These are phyloP conservation scores for Apiotrichum domesticum DNA, from an alignment of 1,284 basidiomycete genomes.

Conservation along the genomic window DNA sequence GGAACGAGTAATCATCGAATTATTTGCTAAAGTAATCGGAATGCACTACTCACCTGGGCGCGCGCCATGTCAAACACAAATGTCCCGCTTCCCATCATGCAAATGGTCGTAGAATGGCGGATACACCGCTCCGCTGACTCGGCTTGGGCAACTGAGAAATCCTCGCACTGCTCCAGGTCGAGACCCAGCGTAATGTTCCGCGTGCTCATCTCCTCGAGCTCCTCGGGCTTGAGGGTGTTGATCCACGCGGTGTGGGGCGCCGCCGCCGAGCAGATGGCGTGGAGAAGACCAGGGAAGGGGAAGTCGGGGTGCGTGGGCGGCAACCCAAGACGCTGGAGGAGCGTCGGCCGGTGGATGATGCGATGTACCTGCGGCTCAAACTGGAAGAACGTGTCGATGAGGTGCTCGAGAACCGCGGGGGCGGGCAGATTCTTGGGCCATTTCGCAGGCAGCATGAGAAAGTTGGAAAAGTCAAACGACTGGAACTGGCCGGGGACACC, in stretches of 20 bases:
- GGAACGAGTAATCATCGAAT: too few relatives aligned
- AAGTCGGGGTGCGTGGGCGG: conserved; percentile 46
- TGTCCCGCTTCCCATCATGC: conserved; percentile 28
- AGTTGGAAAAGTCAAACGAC: conserved; percentile 24
- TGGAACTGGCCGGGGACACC: conserved; percentile 13
- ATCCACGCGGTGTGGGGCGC: conserved; percentile 44
- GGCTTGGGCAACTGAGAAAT: conserved; percentile 38
- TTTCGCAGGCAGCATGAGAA: conserved; percentile 34
- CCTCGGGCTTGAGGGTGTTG: conserved; percentile 25
- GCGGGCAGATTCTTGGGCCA: conserved; percentile 41
- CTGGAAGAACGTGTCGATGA: conserved; percentile 45
- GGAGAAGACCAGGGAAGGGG: conserved; percentile 47
- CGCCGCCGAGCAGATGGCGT: conserved; percentile 48
- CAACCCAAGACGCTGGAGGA: conserved; percentile 45
- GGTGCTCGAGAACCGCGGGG: conserved; percentile 38
- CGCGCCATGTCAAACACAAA: conserved; percentile 34
- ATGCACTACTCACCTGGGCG: conserved; percentile 25
- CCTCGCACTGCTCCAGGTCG: conserved; percentile 30
- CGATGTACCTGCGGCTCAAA: conserved; percentile 38
- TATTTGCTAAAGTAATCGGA: too few relatives aligned
- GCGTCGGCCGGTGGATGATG: conserved; percentile 41
- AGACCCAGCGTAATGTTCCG: conserved; percentile 20
- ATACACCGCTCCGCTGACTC: conserved; percentile 28
- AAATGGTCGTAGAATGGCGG: conserved; percentile 21
- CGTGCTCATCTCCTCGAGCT: conserved; percentile 23